These are phyloP conservation scores for Citrus trifoliata DNA, from an alignment of 345 rosid species.

Conservation along the genomic window DNA sequence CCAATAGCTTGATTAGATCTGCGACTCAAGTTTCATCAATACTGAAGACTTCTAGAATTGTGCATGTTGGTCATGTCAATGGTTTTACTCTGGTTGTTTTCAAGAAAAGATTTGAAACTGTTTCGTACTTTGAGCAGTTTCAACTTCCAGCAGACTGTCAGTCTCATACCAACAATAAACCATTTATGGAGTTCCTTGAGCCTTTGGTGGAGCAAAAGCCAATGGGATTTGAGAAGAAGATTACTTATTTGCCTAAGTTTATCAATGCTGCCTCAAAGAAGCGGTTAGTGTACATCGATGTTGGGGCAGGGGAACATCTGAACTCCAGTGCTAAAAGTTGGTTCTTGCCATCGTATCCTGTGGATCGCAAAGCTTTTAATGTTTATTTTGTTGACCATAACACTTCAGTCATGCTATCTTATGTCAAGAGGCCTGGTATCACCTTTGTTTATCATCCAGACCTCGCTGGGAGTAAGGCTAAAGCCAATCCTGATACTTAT, in stretches of 20 bases:
- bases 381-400: slow-evolving; percentile 78
- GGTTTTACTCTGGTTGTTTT: slow-evolving; percentile 67
- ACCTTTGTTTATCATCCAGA: slow-evolving; percentile 83
- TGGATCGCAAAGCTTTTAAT: slow-evolving; percentile 52
- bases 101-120: slow-evolving; percentile 43
- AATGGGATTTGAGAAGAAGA: slow-evolving; percentile 31
- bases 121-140: slow-evolving; percentile 41
- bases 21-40: slow-evolving; percentile 72
- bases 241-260: slow-evolving; percentile 63
- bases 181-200: slow-evolving; percentile 50
- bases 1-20: slow-evolving; percentile 60
- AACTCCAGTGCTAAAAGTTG: slow-evolving; percentile 38
- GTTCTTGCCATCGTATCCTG: slow-evolving; percentile 70
- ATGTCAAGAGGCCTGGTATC: slow-evolving; percentile 63
- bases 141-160: slow-evolving; percentile 59
- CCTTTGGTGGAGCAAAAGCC: slow-evolving; percentile 51
- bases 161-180: slow-evolving; percentile 40
- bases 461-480: slow-evolving; percentile 40
- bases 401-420: slow-evolving; percentile 64
- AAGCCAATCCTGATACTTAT: background rate
- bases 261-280: slow-evolving; percentile 45
- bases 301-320: slow-evolving; percentile 64
- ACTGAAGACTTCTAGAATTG: slow-evolving; percentile 61
- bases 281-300: slow-evolving; percentile 59
- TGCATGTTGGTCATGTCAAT: slow-evolving; percentile 57